Conservation (phyloP, 495 filamentous ascomycete genomes). For the Lophiostoma macrostomum region DNA sequence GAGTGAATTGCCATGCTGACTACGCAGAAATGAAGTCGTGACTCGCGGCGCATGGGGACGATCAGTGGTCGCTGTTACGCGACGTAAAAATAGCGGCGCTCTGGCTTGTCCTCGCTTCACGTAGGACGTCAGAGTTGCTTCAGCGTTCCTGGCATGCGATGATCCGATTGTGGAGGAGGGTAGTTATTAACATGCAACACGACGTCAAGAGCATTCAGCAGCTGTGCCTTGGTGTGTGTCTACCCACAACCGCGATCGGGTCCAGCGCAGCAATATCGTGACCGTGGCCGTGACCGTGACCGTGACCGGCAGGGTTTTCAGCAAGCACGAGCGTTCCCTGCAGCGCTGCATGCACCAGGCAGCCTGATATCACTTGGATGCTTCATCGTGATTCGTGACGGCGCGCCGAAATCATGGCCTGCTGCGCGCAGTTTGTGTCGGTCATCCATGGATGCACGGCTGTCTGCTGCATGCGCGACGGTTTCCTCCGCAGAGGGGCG, state of each 20-base stretch:
- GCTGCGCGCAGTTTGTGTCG: neutral
- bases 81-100: constrained; percentile 5
- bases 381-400: neutral
- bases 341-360: neutral
- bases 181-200: neutral
- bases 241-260: neutral
- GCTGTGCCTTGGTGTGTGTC: neutral
- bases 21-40: neutral
- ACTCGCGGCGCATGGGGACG: constrained; percentile 9
- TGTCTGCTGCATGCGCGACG: neutral
- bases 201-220: neutral
- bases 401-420: neutral
- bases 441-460: neutral
- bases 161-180: neutral
- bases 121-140: neutral
- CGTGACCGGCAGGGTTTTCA: constrained; percentile 2
- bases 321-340: constrained; percentile 12
- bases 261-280: constrained; percentile 3
- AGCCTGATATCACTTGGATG: neutral
- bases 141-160: neutral
- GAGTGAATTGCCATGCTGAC: too few species aligned
- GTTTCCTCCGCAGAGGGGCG: too few species aligned
- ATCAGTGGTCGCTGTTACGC: neutral
- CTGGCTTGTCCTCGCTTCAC: neutral
- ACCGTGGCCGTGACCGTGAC: neutral